Percentiles rank a stretch among this genome's conserved stretches.
Evolutionary conservation across 23 red algal species (phyloP).

Genomic region (Gracilaria vermiculophylla): DNA sequence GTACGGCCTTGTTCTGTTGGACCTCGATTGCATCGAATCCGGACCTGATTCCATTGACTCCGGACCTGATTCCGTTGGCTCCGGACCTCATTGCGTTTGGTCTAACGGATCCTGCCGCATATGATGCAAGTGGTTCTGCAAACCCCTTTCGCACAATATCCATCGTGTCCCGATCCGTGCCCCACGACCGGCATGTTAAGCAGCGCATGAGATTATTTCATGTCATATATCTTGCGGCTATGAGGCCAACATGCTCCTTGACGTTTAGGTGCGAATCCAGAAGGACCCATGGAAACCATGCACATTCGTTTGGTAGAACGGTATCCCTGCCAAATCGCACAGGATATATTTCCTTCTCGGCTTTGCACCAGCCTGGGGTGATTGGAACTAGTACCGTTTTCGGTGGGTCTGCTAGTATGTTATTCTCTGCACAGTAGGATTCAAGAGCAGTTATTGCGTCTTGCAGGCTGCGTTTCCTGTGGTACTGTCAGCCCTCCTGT

Average conservation of each 20-base stretch:
- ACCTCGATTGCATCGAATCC: not conserved
- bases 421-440: not conserved
- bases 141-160: not conserved
- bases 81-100: no score
- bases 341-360: not conserved
- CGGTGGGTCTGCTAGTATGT: not conserved
- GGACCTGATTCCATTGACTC: not conserved
- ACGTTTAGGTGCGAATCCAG: not conserved
- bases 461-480: no score
- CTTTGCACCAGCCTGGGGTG: not conserved
- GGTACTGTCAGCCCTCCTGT: no score
- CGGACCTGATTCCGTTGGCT: no score
- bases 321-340: not conserved
- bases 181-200: not conserved
- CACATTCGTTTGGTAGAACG: not conserved
- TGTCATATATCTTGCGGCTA: not conserved
- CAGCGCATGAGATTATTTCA: not conserved
- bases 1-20: not conserved
- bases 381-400: not conserved
- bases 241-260: not conserved
- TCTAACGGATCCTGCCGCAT: no score
- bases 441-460: not conserved
- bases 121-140: no score
- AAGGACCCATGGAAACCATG: not conserved
- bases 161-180: not conserved